A percentile compares a stretch with the other conserved stretches of the same genome.
These are phyloP conservation scores for Lippia alba DNA, from an alignment of 305 asterid genomes.

Conservation along the genomic window DNA sequence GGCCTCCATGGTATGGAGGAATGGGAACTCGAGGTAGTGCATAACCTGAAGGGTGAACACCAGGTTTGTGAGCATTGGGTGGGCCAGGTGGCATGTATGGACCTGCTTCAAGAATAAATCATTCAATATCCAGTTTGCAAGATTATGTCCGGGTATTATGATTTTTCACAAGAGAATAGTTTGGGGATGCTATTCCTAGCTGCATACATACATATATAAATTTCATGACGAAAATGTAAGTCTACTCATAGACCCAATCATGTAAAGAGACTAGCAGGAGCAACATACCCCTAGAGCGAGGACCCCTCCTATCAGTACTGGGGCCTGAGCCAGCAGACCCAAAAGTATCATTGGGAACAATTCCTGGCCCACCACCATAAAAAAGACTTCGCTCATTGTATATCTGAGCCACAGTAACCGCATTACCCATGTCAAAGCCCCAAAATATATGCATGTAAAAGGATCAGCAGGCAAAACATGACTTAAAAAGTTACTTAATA, in stretches of 20 bases:
- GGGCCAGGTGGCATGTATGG: slow-evolving; percentile 83
- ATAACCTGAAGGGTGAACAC: slow-evolving; percentile 88
- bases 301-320: slow-evolving; percentile 79
- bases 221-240: slow-evolving; percentile 3
- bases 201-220: slow-evolving; percentile 5
- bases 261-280: slow-evolving; percentile 22
- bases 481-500: slow-evolving; percentile 10
- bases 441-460: slow-evolving; percentile 11
- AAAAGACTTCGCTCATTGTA: slow-evolving; percentile 90
- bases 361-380: slow-evolving; percentile 93
- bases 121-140: slow-evolving; percentile 22
- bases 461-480: neutral
- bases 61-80: slow-evolving; percentile 80
- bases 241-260: neutral
- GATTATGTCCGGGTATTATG: neutral
- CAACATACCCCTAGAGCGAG: slow-evolving; percentile 84
- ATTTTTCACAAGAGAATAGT: slow-evolving; percentile 3
- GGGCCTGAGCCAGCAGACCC: slow-evolving; percentile 70
- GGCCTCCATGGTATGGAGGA: slow-evolving; percentile 86
- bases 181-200: slow-evolving; percentile 4
- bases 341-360: slow-evolving; percentile 71
- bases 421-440: slow-evolving; percentile 37
- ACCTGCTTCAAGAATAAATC: slow-evolving; percentile 57
- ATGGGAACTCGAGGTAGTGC: slow-evolving; percentile 84
- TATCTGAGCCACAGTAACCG: slow-evolving; percentile 58